Conservation (phyloP, 2,329 filamentous ascomycete genomes). For the Clonostachys chloroleuca region DNA sequence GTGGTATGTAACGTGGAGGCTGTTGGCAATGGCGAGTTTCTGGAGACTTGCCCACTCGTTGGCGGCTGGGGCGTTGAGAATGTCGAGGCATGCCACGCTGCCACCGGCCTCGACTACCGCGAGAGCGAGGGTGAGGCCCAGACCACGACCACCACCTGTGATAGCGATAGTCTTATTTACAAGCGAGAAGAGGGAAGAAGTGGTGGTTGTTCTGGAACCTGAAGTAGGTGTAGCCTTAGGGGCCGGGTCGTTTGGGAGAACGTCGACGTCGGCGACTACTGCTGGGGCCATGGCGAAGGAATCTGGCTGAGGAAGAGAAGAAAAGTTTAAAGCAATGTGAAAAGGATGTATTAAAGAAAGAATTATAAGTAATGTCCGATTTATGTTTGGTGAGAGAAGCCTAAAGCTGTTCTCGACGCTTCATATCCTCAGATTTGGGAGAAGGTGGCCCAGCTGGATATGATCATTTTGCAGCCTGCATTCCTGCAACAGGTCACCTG, state of each 20-base stretch:
- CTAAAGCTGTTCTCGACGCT: not conserved
- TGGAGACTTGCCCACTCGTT: conserved; percentile 34
- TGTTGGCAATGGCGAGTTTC: conserved; percentile 28
- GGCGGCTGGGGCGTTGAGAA: conserved; percentile 27
- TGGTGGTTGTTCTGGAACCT: conserved; percentile 9
- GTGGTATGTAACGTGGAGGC: conserved; percentile 29
- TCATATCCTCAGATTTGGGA: not conserved
- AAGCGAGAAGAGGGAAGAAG: conserved; percentile 33
- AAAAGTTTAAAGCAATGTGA: too few species aligned
- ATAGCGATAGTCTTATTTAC: conserved; percentile 37
- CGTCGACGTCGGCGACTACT: conserved; percentile 18
- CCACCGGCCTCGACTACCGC: conserved; percentile 45
- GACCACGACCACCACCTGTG: conserved; percentile 44
- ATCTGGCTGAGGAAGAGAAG: not conserved
- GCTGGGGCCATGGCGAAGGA: conserved; percentile 13
- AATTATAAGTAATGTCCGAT: too few species aligned
- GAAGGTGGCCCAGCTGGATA: too few species aligned
- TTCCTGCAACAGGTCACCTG: too few species aligned
- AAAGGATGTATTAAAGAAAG: too few species aligned
- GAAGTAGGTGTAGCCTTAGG: conserved; percentile 23
- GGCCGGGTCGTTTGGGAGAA: conserved; percentile 13
- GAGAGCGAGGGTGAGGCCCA: conserved; percentile 42
- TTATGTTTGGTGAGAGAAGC: not conserved
- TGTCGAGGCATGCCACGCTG: conserved; percentile 42
- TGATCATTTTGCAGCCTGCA: too few species aligned